Percentiles rank a stretch among this genome's conserved stretches.
phyloP scores from a whole-genome alignment of 495 filamentous ascomycete genomes.

The Penicillium alfredii region DNA sequence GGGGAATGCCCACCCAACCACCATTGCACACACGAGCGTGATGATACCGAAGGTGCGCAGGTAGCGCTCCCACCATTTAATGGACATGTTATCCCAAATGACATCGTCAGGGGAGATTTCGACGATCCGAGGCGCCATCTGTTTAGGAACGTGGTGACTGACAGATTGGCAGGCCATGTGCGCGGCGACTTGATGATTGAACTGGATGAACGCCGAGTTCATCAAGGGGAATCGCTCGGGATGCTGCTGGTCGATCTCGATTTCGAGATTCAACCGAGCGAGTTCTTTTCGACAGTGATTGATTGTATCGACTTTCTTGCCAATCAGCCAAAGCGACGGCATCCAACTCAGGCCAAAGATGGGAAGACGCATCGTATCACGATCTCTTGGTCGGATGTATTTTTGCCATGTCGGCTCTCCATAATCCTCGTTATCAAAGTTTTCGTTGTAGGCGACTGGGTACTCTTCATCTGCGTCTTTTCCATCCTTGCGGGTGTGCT shows the following conservation, averaged over 20 bases:
- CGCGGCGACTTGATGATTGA: constrained; percentile 94
- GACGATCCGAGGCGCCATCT: constrained; percentile 88
- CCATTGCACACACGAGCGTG: constrained; percentile 63
- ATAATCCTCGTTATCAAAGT: constrained; percentile 55
- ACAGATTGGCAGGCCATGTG: constrained; percentile 97
- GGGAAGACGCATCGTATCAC: constrained; percentile 79
- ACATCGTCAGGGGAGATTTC: constrained; percentile 94
- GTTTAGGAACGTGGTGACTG: constrained; percentile 84
- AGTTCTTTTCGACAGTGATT: constrained; percentile 85
- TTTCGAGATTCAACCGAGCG: constrained; percentile 85
- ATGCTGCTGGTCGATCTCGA: constrained; percentile 82
- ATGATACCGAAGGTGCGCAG: constrained; percentile 63
- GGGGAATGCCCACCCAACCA: constrained; percentile 86
- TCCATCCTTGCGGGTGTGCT: constrained; percentile 29
- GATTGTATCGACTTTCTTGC: constrained; percentile 92
- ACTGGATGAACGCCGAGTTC: constrained; percentile 98
- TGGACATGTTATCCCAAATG: constrained; percentile 96
- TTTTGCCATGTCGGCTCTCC: constrained; percentile 74
- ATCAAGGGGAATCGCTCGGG: constrained; percentile 87
- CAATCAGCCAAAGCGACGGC: constrained; percentile 70
- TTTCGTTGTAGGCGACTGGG: constrained; percentile 61
- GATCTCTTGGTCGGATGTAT: constrained; percentile 73
- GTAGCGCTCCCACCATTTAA: constrained; percentile 92
- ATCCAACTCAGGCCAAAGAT: constrained; percentile 77
- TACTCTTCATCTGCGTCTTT: constrained; percentile 50